Percentiles rank a stretch among this genome's conserved stretches.
phyloP scores from a whole-genome alignment of 495 filamentous ascomycete species.

The Aspergillus heteromorphus region DNA sequence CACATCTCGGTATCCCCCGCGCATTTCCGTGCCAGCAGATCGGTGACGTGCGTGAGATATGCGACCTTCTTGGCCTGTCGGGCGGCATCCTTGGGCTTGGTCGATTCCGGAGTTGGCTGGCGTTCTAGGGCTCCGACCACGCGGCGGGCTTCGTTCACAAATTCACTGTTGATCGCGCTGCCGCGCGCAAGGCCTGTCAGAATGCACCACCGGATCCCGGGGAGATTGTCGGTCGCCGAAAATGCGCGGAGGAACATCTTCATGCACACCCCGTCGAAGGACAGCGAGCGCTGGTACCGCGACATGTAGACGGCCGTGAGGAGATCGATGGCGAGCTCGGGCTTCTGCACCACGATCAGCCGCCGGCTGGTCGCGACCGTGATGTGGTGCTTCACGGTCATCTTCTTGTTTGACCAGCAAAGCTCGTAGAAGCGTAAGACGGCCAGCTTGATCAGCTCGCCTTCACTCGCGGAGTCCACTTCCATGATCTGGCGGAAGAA shows the following conservation, averaged over 20 bases:
- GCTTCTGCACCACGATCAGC: slow-evolving; percentile 22
- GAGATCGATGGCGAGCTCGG: slow-evolving; percentile 28
- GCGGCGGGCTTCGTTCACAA: slow-evolving; percentile 31
- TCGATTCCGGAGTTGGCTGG: not conserved
- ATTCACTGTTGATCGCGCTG: slow-evolving; percentile 22
- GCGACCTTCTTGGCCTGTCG: slow-evolving; percentile 4
- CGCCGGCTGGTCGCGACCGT: slow-evolving; percentile 22
- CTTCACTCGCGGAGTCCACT: slow-evolving; percentile 15
- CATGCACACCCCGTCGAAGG: slow-evolving; percentile 36
- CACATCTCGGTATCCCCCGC: slow-evolving; percentile 14
- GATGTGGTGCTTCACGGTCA: slow-evolving; percentile 33
- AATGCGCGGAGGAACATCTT: slow-evolving; percentile 41
- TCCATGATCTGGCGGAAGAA: slow-evolving; percentile 38
- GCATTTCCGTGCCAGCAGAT: slow-evolving; percentile 22
- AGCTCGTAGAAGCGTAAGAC: slow-evolving; percentile 37
- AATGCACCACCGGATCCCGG: slow-evolving; percentile 41
- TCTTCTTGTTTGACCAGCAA: slow-evolving; percentile 26
- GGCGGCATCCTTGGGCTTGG: slow-evolving; percentile 4
- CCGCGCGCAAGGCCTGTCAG: slow-evolving; percentile 31
- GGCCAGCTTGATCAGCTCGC: slow-evolving; percentile 29
- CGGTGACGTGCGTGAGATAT: slow-evolving; percentile 14
- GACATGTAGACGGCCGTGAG: slow-evolving; percentile 37
- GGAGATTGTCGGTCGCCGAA: slow-evolving; percentile 21
- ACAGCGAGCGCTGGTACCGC: slow-evolving; percentile 25
- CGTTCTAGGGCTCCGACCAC: slow-evolving; percentile 18